Base-by-base conservation (phyloP, 176 grass and related monocot species). In the Carex pumila region DNA sequence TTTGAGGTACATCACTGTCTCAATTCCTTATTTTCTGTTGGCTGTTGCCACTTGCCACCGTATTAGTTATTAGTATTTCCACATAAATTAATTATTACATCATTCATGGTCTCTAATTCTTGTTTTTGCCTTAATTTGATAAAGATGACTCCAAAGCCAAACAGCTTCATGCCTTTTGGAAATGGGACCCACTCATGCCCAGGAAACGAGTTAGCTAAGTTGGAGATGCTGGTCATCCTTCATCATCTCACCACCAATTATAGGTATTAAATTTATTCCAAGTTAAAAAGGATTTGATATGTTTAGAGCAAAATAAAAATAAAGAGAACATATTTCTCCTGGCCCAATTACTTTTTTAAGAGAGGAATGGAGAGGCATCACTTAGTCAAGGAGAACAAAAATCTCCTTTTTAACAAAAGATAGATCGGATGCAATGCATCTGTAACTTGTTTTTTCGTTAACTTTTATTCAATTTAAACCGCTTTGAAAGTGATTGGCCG, bases 121-220 rank as follows among this genome's bases (percentile, higher is more conserved):
- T 32, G 6, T 21, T 57, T 59, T 65, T 41, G 62, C 3, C 1
- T 69, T 81, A 2, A 8, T 68, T 43, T 43, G 30, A 56, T 81
- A 49, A 86, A 98, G 95, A 91, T 84, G 67, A 90, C 97, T 58
- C 93, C 93, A 45, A 99, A 96, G 88, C 90, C 93, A 80, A 90
- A 94, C 83, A 99, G 89, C 29, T 99, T 99, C 91, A 92, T 99
- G 91, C 97, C 97, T 14, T 99, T 99, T 85, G 97, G 97, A 17
- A 99, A 99, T 72, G 97, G 97, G 72, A 89, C 81, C 88, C 97
- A 99, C 67, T 93, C 97, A n/a, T 99, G 97, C 81, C 97, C 97
- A 29, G 97, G 97, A 86, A 99, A 94, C 79, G 97, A 99, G 90
- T 86, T 96, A 17, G 97, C 97, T 30, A 99, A 96, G 90, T 82